Evolutionary conservation across 75 land plant genomes (phyloP).

Genomic region (Cryptomeria japonica): DNA sequence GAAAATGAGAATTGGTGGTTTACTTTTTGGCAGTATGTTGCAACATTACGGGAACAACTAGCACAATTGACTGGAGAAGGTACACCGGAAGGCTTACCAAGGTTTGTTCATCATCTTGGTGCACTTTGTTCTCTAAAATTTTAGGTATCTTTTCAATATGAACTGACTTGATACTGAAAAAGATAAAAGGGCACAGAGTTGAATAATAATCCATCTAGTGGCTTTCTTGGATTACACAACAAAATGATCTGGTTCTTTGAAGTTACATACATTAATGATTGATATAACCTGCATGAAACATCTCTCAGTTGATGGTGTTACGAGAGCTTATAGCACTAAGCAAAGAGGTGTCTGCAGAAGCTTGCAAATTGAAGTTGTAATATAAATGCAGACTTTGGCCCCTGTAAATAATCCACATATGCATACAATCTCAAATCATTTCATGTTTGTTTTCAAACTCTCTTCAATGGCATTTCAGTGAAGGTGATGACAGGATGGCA

Average conservation of each 20-base stretch:
- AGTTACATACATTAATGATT: not conserved
- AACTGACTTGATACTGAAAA: not conserved
- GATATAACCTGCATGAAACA: not conserved
- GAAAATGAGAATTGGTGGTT: constrained; percentile 6
- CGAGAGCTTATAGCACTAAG: not conserved
- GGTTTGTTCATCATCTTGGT: constrained; percentile 22
- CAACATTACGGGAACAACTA: constrained; percentile 69
- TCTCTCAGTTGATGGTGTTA: not conserved
- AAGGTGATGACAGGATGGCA: too few relatives aligned
- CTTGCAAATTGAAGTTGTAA: not conserved
- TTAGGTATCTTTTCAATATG: not conserved
- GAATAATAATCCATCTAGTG: not conserved
- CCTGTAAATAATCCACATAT: not conserved
- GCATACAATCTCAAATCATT: not conserved
- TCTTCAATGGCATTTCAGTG: too few relatives aligned
- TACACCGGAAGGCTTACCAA: constrained; percentile 67
- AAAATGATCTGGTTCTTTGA: not conserved
- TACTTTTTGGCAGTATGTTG: constrained; percentile 60
- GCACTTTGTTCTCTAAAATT: not conserved
- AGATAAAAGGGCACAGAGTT: not conserved
- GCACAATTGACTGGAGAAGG: constrained; percentile 65
- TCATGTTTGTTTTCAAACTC: not conserved
- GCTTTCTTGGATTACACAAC: not conserved
- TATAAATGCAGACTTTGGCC: not conserved
- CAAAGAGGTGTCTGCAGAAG: not conserved